A percentile compares a stretch with the other conserved stretches of the same genome.
Conservation (phyloP, 768 basidiomycete genomes). For the Scleroderma citrinum region DNA sequence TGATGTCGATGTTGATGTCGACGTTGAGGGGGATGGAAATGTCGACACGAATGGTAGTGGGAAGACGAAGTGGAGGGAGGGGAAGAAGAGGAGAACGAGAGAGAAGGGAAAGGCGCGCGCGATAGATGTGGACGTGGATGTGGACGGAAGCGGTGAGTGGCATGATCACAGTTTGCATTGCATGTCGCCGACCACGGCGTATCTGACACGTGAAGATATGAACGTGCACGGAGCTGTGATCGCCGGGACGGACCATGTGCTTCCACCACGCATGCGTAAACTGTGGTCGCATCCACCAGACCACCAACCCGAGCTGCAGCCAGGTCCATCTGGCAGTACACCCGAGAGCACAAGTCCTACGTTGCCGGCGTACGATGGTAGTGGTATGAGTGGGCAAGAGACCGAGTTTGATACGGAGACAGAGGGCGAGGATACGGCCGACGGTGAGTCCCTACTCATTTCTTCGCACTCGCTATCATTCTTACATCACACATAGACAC, state of each 20-base stretch:
- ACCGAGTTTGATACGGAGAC: slow-evolving; percentile 29
- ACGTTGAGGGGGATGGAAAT: slow-evolving; percentile 6
- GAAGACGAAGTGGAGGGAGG: slow-evolving; percentile 14
- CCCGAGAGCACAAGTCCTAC: slow-evolving; percentile 16
- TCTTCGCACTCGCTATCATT: not conserved
- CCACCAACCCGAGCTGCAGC: no score
- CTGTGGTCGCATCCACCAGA: slow-evolving; percentile 28
- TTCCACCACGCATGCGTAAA: slow-evolving; percentile 66
- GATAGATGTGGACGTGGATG: slow-evolving; percentile 13
- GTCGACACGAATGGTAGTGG: not conserved
- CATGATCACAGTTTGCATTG: not conserved
- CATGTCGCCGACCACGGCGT: not conserved
- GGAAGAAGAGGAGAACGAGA: not conserved
- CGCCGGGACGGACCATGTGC: slow-evolving; percentile 23
- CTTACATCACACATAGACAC: slow-evolving; percentile 22
- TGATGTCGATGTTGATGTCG: not conserved
- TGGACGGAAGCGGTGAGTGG: slow-evolving; percentile 18
- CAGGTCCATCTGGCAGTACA: slow-evolving; percentile 13
- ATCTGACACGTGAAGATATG: not conserved
- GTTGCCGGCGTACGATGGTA: slow-evolving; percentile 9
- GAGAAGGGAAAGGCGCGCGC: slow-evolving; percentile 24
- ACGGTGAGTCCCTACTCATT: slow-evolving; percentile 12
- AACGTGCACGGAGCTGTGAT: not conserved
- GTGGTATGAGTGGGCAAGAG: slow-evolving; percentile 20
- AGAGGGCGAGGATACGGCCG: slow-evolving; percentile 17